Evolutionary conservation across 106 monocot species (phyloP), one percentile per base, ranked within the genome.

Genomic region (Platanthera guangdongensis): DNA sequence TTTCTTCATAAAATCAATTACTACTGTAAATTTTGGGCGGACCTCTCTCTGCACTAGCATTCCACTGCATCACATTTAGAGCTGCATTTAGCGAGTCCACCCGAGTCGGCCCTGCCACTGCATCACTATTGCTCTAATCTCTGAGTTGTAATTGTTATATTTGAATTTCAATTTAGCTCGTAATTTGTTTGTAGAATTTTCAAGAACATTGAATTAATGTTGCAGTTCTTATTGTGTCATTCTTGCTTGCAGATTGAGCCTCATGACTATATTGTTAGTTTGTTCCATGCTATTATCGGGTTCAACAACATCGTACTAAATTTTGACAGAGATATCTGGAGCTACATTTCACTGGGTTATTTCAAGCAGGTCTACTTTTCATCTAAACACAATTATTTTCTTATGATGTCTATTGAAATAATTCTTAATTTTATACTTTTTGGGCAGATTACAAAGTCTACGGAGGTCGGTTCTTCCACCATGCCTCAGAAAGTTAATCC

Each of bases 401-500:
- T 19, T 48, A 7, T 28, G 21, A 15, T 9, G 21, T 72, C 19
- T 19, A 72, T 50, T 18, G 14, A 72, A 22, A 50, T 72, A 30
- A 51, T 51, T 63, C 2, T 74, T 67, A 15, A 52, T 77, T 47
- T 47, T 75, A 57, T 75, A 32, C 54, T 53, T 75, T 46, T 59
- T 49, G 11, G 71, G 47, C 81, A 93, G 93, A 79, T 89, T 59
- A 82, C 84, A 15, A 97, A 89, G 76, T 82, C 82, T 70, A 91
- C 89, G 51, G 96, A 97, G 76, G 86, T 93, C 73, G 96, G 96
- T 53, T 93, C 93, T 70, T 97, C 96, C 63, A 97, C 96, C 11
- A 97, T 93, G 96, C 96, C 96, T 80, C 96, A 97, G 78, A 97
- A 97, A 89, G 91, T 97, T 16, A 97, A 97, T 81, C 96, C 96